phyloP scores from a whole-genome alignment of 2,329 filamentous ascomycete genomes.

The Capronia coronata region DNA sequence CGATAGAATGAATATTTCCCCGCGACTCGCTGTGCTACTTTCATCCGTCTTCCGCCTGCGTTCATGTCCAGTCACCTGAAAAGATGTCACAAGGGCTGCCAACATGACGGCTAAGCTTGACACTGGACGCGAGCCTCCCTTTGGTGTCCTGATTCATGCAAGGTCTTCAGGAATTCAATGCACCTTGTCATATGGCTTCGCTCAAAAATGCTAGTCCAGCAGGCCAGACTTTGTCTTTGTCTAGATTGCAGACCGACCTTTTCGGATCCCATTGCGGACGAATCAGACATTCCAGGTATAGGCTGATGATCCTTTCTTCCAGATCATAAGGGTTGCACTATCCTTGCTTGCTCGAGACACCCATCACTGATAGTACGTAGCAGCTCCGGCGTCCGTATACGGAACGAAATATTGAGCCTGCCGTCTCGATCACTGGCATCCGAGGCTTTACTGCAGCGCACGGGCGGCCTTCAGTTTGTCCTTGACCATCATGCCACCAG shows the following conservation, averaged over 20 bases:
- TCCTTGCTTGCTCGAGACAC: too few relatives aligned
- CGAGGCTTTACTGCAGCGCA: too few relatives aligned
- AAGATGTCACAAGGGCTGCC: slow-evolving; percentile 1
- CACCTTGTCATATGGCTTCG: not conserved
- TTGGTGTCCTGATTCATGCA: slow-evolving; percentile 9
- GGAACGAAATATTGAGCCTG: too few relatives aligned
- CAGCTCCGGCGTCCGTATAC: too few relatives aligned
- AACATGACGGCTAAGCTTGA: not conserved
- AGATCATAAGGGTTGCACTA: too few relatives aligned
- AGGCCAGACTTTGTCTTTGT: not conserved
- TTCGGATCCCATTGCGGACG: not conserved
- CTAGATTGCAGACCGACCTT: not conserved
- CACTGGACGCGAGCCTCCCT: too few relatives aligned
- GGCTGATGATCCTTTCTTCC: too few relatives aligned
- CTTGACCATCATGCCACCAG: not conserved
- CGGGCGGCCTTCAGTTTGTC: too few relatives aligned
- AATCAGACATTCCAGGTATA: too few relatives aligned
- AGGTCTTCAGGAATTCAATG: slow-evolving; percentile 2
- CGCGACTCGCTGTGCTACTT: slow-evolving; percentile 7
- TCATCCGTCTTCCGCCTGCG: not conserved
- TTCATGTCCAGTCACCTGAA: not conserved
- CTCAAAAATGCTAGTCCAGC: not conserved
- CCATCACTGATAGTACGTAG: too few relatives aligned
- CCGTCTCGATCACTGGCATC: not conserved
- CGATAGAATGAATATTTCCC: slow-evolving; percentile 8